Evolutionary conservation across 257 asterid genomes (phyloP).

Genomic region (Gentiana macrophylla): DNA sequence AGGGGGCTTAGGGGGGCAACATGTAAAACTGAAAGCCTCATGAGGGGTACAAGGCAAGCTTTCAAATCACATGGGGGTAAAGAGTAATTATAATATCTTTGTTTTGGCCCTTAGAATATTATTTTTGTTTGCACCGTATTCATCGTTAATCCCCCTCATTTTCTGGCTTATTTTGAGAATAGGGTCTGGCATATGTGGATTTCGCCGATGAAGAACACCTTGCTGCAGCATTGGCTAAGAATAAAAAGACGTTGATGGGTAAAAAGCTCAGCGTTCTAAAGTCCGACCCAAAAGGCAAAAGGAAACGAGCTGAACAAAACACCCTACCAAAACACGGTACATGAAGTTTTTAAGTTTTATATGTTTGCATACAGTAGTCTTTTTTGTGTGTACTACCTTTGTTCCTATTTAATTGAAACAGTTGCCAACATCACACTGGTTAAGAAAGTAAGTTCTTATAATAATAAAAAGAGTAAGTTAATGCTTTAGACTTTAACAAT

Average conservation of each 20-base stretch:
- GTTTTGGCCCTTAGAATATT: not conserved
- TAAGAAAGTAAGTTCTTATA: too few relatives aligned
- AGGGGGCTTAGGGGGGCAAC: too few relatives aligned
- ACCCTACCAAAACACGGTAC: constrained; percentile 32
- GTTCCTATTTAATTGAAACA: too few relatives aligned
- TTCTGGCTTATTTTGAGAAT: constrained; percentile 3
- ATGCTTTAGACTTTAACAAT: too few relatives aligned
- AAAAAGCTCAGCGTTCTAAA: constrained; percentile 58
- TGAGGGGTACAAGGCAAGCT: too few relatives aligned
- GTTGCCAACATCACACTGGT: too few relatives aligned
- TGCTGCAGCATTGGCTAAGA: constrained; percentile 63
- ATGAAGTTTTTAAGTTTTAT: constrained; percentile 1
- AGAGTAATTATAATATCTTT: not conserved
- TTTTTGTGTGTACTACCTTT: too few relatives aligned
- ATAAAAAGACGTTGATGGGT: constrained; percentile 48
- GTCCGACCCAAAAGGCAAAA: constrained; percentile 68
- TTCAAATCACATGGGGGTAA: too few relatives aligned
- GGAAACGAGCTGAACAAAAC: constrained; percentile 32
- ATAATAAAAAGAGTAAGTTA: too few relatives aligned
- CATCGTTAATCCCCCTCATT: not conserved
- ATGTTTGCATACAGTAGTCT: not conserved
- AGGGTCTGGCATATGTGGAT: constrained; percentile 96
- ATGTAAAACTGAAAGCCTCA: too few relatives aligned
- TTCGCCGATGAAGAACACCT: constrained; percentile 80
- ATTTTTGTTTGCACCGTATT: not conserved